Evolutionary conservation across 1,139 yeast genomes (phyloP), one percentile per base, ranked within the genome.

Genomic region (Kurtzmaniella quercitrusa): DNA sequence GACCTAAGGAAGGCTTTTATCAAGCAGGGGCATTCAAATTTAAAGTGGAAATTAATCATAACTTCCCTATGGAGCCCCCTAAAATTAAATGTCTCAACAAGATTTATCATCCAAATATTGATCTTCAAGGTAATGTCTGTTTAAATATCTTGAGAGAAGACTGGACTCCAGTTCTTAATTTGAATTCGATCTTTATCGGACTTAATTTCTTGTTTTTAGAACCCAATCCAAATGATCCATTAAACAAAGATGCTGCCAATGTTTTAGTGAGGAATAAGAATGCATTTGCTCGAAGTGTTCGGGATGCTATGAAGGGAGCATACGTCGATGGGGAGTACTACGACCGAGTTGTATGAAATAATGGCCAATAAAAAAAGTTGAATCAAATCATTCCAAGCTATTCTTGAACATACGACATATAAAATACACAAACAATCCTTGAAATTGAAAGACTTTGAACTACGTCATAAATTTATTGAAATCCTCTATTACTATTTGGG

Each of bases 31-130:
- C 56, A 17, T 89, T 91, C 65, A 60, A 60, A 33, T 93, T 93
- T 61, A 68, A 72, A 23, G 79, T 91, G 40, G 71, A 69, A 35
- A 75, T 89, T 39, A 78, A 79, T 43, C 78, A 78, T 38, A 83
- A 82, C 52, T 93, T 84, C 63, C 98, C 98, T 1, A 93, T 91
- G 47, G 94, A 87, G 40, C 93, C 98, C 16, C 98, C 98, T 6
- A 86, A 83, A 59, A 89, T 88, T 45, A 74, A 77, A 52, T 85
- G 95, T 53, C 47, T 71, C 30, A 76, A 82, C 45, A 81, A 75
- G 59, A 87, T 93, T 12, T 93, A 87, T 63, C 98, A 93, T 59
- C 98, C 98, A 15, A 93, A 93, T 57, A 91, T 91, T 49, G 97
- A 91, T 60, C 60, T 80, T 20, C 84, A 86, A 39, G 98, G 98